These are phyloP conservation scores for Cladosporium sp. DNA, from an alignment of 2,329 filamentous ascomycete genomes.

Conservation along the genomic window DNA sequence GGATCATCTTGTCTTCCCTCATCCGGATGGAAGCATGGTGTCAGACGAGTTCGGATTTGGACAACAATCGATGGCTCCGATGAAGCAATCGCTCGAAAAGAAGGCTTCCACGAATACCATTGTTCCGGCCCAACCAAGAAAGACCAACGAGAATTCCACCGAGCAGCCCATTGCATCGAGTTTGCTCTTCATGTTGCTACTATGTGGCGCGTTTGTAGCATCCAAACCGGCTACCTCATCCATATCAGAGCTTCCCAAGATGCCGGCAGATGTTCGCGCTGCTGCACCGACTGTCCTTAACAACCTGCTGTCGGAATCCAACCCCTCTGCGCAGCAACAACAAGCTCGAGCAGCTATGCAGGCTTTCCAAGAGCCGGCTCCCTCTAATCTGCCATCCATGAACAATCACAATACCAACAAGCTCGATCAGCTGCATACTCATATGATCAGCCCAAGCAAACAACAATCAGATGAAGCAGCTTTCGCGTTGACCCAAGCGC, in stretches of 20 bases:
- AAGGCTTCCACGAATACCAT: conserved; percentile 26
- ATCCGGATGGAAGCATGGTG: conserved; percentile 42
- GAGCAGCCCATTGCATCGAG: conserved; percentile 71
- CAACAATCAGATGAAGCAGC: conserved; percentile 86
- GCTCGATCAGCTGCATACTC: conserved; percentile 45
- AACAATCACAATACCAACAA: conserved; percentile 23
- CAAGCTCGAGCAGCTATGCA: conserved; percentile 13
- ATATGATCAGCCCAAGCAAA: conserved; percentile 63
- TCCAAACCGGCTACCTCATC: conserved; percentile 75
- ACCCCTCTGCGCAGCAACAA: conserved; percentile 6
- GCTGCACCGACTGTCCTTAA: conserved; percentile 76
- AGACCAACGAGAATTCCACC: conserved; percentile 28
- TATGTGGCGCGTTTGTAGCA: conserved; percentile 93
- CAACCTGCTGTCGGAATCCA: conserved; percentile 79
- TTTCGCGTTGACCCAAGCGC: conserved; percentile 80
- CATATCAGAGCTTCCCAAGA: conserved; percentile 69
- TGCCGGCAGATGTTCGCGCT: conserved; percentile 77
- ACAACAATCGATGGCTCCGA: conserved; percentile 24
- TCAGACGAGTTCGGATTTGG: conserved; percentile 60
- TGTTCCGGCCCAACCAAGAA: conserved; percentile 45
- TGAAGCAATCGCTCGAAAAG: conserved; percentile 30
- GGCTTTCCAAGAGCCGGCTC: conserved; percentile 26
- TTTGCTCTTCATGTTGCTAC: conserved; percentile 89
- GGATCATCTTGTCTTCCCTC: conserved; percentile 78
- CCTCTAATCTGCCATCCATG: conserved; percentile 23